Percentiles rank a stretch among this genome's conserved stretches.
Evolutionary conservation across 2,329 filamentous ascomycete species (phyloP).

Genomic region (Colletotrichum musicola): DNA sequence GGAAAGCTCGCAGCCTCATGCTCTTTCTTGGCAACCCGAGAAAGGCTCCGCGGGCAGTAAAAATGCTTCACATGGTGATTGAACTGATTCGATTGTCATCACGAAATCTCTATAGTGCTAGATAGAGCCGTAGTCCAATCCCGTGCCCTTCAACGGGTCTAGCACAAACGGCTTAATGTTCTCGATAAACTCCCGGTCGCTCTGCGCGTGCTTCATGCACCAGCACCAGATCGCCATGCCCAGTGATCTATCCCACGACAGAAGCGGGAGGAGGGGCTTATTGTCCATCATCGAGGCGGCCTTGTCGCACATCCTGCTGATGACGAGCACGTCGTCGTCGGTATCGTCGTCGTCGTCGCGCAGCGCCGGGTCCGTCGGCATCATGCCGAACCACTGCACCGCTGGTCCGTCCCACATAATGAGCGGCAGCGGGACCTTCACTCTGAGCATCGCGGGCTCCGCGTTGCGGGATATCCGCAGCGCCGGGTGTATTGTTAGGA

Average conservation of each 20-base stretch:
- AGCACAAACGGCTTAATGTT: slow-evolving; percentile 32
- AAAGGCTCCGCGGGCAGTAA: too few relatives aligned
- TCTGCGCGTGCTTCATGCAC: slow-evolving; percentile 27
- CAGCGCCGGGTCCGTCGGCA: slow-evolving; percentile 16
- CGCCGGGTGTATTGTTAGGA: slow-evolving; percentile 24
- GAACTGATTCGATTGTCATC: not conserved
- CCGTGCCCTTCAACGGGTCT: slow-evolving; percentile 7
- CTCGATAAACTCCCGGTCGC: slow-evolving; percentile 30
- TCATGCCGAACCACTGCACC: slow-evolving; percentile 16
- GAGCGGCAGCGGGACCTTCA: slow-evolving; percentile 19
- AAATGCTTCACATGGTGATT: not conserved
- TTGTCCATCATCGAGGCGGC: slow-evolving; percentile 24
- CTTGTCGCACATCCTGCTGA: slow-evolving; percentile 29
- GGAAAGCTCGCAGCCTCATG: too few relatives aligned
- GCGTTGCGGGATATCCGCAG: slow-evolving; percentile 24
- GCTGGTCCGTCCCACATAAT: slow-evolving; percentile 26
- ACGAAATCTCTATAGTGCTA: not conserved
- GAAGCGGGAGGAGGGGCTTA: slow-evolving; percentile 17
- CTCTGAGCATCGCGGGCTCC: slow-evolving; percentile 18
- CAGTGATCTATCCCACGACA: slow-evolving; percentile 29
- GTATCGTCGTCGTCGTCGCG: not conserved
- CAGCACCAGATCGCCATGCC: slow-evolving; percentile 34
- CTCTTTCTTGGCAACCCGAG: too few relatives aligned
- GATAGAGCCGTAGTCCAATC: not conserved
- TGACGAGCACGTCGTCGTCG: not conserved